Base-by-base conservation (phyloP, 306 rosid species). In the Gillenia trifoliata region DNA sequence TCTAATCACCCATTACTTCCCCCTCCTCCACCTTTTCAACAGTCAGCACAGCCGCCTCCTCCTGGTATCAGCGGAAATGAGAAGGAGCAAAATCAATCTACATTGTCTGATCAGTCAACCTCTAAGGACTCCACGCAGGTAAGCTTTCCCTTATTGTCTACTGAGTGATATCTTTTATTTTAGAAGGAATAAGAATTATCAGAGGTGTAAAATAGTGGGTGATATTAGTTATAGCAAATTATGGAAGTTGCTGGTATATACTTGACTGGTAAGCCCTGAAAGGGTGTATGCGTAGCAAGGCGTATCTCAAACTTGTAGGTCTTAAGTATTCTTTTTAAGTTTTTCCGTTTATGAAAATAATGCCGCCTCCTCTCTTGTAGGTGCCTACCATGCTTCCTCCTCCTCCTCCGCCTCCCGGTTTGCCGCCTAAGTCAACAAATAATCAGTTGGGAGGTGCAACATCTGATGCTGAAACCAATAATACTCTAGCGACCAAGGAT, bases 11-110 rank as follows among this genome's bases (percentile, higher is more conserved):
- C 86, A 78, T 49, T 83, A 47, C 94, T 86, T 12, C 89, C 93
- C 79, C 96, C 93, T 70, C 94, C 97, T 71, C 96, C 93, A 2
- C 89, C 93, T 47, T 81, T 83, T 68, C 96, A 85, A 75, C 92
- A 83, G 77, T 82, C 93, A 11, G 68, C 56, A 61, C 95, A 81
- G 74, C 91, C 91, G 12, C 86, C 86, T 68, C 91, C 92, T 64
- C 93, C 96, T 77, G 96, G 93, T 79, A 81, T 86, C 67, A 73
- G 72, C 60, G 91, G 79, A 71, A 89, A 73, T 20, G 92, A 86
- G 72, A 81, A 75, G 78, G 95, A 86, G 75, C 77, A 83, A 77
- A 86, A 77, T 56, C 97, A 87, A 73, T 67, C 88, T 75, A 72
- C 82, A 60, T 79, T 81, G 61, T 63, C 87, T 74, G 88, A 88